Percentiles rank a stretch among this genome's conserved stretches.
These are phyloP conservation scores for Fistulina hepatica DNA, from an alignment of 1,284 basidiomycete genomes.

Conservation along the genomic window DNA sequence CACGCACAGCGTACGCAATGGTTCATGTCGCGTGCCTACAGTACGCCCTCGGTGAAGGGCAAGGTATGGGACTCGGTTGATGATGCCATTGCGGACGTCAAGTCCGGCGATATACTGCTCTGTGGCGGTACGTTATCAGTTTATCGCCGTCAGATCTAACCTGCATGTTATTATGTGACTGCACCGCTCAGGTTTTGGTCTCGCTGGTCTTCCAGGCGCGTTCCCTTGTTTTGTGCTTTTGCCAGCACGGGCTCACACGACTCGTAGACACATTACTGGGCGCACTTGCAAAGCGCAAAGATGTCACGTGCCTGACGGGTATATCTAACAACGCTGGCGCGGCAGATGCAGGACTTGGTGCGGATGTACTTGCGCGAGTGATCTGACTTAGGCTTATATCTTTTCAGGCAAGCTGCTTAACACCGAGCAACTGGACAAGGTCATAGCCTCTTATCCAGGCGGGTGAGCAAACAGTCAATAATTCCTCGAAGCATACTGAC, in stretches of 20 bases:
- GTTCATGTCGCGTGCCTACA: too few species aligned
- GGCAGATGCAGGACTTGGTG: slow-evolving; percentile 71
- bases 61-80: slow-evolving; percentile 77
- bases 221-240: not conserved
- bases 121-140: slow-evolving; percentile 55
- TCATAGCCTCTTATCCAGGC: slow-evolving; percentile 85
- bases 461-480: slow-evolving; percentile 35
- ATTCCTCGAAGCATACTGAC: slow-evolving; percentile 2
- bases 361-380: slow-evolving; percentile 14
- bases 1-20: too few species aligned
- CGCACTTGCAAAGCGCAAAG: slow-evolving; percentile 66
- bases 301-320: slow-evolving; percentile 66
- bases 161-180: too few species aligned
- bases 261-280: slow-evolving; percentile 68
- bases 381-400: not conserved
- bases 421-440: slow-evolving; percentile 69
- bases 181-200: slow-evolving; percentile 59
- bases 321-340: slow-evolving; percentile 89
- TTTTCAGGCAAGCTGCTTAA: slow-evolving; percentile 67
- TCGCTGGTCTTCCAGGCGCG: slow-evolving; percentile 65
- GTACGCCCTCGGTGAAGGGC: slow-evolving; percentile 37
- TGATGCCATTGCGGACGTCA: slow-evolving; percentile 74
- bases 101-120: slow-evolving; percentile 67
- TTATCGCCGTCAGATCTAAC: slow-evolving; percentile 2
- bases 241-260: not conserved